Base-by-base conservation (phyloP, 2,329 filamentous ascomycete species). In the Colletotrichum tabaci region DNA sequence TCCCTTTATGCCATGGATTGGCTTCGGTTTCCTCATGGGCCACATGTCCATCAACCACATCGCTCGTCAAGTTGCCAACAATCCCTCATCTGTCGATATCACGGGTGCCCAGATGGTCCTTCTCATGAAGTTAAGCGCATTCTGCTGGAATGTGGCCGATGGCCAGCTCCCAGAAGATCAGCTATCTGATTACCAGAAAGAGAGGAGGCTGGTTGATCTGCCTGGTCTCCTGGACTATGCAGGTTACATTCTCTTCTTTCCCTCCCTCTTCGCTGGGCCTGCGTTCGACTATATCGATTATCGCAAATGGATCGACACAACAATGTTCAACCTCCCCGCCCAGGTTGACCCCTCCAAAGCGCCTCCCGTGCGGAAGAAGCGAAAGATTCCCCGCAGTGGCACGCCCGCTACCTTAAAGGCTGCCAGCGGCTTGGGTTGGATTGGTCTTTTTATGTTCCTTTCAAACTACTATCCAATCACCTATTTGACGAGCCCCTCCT, bases 91-190 rank as follows among this genome's bases (percentile, higher is more conserved):
- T 2, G 87, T 98, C 71, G 96, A 99, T 80, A 95, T 99, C 76
- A 98, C 96, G 0, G 95, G 93, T 50, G 95, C 96, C 1, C 96
- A 99, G 82, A 99, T 99, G 96, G 96, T 99, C 44, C 84, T 98
- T 76, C 92, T 98, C 74, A 99, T 99, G 94, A 99, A 99, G 82
- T 90, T 99, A 46, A 94, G 92, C 26, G 93, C 96, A 6, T 99
- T 99, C 79, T 97, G 94, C 84, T 99, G 96, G 96, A 98, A 98
- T 79, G 92, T 98, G 10, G 95, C 96, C 77, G 96, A 99, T 80
- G 97, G 96, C 23, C 91, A 92, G 70, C 87, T 97, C 23, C 91
- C 94, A 3, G 90, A 92, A 21, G 88, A 92, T 53, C 90, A 95
- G 69, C 89, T 99, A n/a, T 94, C 93, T 0, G 94, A 96, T 61